Conservation (phyloP, 148 eudicot species). For the Spergularia marina region DNA sequence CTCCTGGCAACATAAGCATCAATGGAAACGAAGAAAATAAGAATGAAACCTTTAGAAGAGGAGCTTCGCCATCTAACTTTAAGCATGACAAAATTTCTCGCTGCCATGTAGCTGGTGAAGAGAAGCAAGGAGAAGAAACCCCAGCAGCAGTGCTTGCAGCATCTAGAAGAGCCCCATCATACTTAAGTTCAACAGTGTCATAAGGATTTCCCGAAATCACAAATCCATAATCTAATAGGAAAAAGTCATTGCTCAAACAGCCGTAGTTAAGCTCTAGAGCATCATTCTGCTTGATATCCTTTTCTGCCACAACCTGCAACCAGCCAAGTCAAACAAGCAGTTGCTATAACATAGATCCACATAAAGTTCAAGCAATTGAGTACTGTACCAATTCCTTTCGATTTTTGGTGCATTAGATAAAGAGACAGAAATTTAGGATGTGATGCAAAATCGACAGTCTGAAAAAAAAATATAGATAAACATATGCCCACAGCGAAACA, state of each 20-base stretch:
- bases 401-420: not conserved
- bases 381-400: not conserved
- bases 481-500: not conserved
- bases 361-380: not conserved
- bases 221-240: slow-evolving; percentile 92
- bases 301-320: slow-evolving; percentile 69
- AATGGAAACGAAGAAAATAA: slow-evolving; percentile 1
- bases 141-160: slow-evolving; percentile 94
- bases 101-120: slow-evolving; percentile 90
- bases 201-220: slow-evolving; percentile 71
- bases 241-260: slow-evolving; percentile 74
- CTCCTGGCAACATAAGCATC: not conserved
- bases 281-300: slow-evolving; percentile 53
- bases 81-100: slow-evolving; percentile 52
- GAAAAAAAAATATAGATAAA: not conserved
- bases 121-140: slow-evolving; percentile 65
- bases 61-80: slow-evolving; percentile 56
- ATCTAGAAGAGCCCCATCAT: slow-evolving; percentile 83
- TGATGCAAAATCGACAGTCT: not conserved
- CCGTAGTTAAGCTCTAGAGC: slow-evolving; percentile 82
- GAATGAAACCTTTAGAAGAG: slow-evolving; percentile 63
- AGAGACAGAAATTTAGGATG: not conserved
- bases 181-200: slow-evolving; percentile 79
- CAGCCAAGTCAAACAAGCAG: not conserved
- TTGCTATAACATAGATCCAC: not conserved